Percentiles rank a stretch among this genome's conserved stretches.
Evolutionary conservation across 495 filamentous ascomycete genomes (phyloP).

Genomic region (Aspergillus nidulans): DNA sequence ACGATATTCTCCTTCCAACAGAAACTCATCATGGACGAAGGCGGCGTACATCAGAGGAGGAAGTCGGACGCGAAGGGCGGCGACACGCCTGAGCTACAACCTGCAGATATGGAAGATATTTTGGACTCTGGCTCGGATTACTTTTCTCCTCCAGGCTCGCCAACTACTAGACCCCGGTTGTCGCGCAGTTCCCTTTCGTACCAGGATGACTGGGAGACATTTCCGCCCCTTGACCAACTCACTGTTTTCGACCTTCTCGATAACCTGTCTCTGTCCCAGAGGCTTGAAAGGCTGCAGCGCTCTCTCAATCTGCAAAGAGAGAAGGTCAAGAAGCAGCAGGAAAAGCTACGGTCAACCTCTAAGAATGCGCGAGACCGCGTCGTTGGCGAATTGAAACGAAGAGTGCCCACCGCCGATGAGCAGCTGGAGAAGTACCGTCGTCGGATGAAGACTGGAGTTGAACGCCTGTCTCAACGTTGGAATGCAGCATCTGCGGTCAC

Average conservation of each 20-base stretch:
- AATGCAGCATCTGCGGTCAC: slow-evolving; percentile 84
- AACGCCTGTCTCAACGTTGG: slow-evolving; percentile 80
- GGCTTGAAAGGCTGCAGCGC: slow-evolving; percentile 81
- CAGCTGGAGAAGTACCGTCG: slow-evolving; percentile 86
- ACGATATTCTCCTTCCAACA: slow-evolving; percentile 43
- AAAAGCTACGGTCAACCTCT: slow-evolving; percentile 61
- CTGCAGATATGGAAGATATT: slow-evolving; percentile 20
- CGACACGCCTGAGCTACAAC: slow-evolving; percentile 29
- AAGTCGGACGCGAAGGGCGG: slow-evolving; percentile 23
- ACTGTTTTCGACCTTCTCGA: slow-evolving; percentile 91
- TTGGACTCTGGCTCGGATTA: slow-evolving; percentile 28
- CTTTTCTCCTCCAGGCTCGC: slow-evolving; percentile 34
- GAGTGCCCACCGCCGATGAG: slow-evolving; percentile 80
- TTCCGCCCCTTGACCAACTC: slow-evolving; percentile 85
- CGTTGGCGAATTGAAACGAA: slow-evolving; percentile 80
- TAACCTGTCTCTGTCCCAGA: slow-evolving; percentile 83
- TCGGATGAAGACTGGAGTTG: slow-evolving; percentile 82
- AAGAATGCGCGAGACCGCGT: slow-evolving; percentile 63
- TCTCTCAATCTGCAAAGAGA: slow-evolving; percentile 76
- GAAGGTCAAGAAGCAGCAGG: slow-evolving; percentile 75
- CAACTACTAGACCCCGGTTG: slow-evolving; percentile 29
- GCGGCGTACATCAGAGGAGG: slow-evolving; percentile 20
- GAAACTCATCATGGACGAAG: slow-evolving; percentile 40
- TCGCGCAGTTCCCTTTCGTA: slow-evolving; percentile 78
- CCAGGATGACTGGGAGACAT: slow-evolving; percentile 84